Evolutionary conservation across 257 asterid genomes (phyloP), one percentile per base, ranked within the genome.

Genomic region (Primulina eburnea): DNA sequence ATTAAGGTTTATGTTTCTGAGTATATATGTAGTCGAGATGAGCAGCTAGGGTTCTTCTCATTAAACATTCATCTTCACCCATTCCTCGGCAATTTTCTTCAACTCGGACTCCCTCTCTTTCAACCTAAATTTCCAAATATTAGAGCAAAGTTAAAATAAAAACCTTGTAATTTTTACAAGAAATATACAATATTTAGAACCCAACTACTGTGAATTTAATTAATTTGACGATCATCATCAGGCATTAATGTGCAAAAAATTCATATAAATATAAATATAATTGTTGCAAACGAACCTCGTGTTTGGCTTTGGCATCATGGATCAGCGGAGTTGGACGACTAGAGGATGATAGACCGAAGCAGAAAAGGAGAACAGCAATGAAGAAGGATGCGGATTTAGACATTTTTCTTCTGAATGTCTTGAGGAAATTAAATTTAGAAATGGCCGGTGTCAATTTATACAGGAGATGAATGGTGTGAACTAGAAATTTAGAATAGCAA

Each of bases 11-110:
- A 4, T 78, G 76, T 0, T 73, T 61, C 68, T 86, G 89, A 7
- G 92, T 86, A 52, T 86, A 86, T 47, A 84, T 86, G 70, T 84
- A 86, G 28, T 86, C 92, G 59, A 78, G 70, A 76, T 86, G 87
- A 40, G 89, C 92, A 69, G 60, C 72, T 10, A 78, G 62, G 6
- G 77, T 80, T 38, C 79, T 82, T 57, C 87, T 84, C 81, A 71
- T 82, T 68, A 86, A 73, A 53, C 89, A 86, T 57, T 84, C 88
- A 0, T 80, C 84, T 71, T 76, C 81, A 29, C 75, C 71, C 11
- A 73, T 26, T 74, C 84, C 89, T 8, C 29, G 61, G 75, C 87
- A 84, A n/a, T 52, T 73, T 35, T 75, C 82, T 68, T 79, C 82
- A 30, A 38, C 71, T 20, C 29, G 40, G 5, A 3, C 61, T 67